A percentile compares a stretch with the other conserved stretches of the same genome.
phyloP scores from a whole-genome alignment of 768 basidiomycete genomes.

The Tulasnella sp. region DNA sequence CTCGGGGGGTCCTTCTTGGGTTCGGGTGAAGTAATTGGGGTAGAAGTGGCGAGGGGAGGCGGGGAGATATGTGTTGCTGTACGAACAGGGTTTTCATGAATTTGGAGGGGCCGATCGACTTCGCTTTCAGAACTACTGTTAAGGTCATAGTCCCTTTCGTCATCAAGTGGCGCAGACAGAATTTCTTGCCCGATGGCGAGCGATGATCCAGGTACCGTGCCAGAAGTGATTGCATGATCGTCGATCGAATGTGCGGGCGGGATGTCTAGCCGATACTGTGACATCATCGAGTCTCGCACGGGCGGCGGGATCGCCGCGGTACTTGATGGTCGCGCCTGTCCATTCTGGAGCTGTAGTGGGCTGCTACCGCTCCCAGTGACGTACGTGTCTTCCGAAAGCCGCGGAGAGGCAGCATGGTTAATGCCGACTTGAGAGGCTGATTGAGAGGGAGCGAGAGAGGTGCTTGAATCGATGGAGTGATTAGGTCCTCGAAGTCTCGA shows the following conservation, averaged over 20 bases:
- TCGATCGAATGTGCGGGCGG: conserved; percentile 43
- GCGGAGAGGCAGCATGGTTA: not conserved
- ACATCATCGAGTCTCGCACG: not conserved
- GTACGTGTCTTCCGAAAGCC: conserved; percentile 1
- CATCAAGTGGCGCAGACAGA: conserved; percentile 18
- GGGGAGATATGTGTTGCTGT: not conserved
- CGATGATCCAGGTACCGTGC: no score
- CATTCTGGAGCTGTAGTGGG: conserved; percentile 10
- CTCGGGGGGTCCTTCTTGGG: no score
- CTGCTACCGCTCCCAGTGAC: not conserved
- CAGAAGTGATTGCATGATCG: not conserved
- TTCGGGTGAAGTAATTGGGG: no score
- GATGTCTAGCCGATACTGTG: conserved; percentile 27
- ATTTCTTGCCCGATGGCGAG: no score
- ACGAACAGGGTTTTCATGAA: conserved; percentile 47
- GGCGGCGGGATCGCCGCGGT: conserved; percentile 17
- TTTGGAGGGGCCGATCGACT: conserved; percentile 26
- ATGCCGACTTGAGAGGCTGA: conserved; percentile 50
- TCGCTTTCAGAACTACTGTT: conserved; percentile 10
- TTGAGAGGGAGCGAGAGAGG: conserved; percentile 59
- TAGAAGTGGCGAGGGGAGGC: not conserved
- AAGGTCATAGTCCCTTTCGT: conserved; percentile 24
- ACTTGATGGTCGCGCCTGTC: not conserved
- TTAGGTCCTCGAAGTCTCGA: not conserved
- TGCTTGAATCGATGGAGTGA: conserved; percentile 25